Percentiles rank a stretch among this genome's conserved stretches.
These are phyloP conservation scores for Phytomonas francai DNA, from an alignment of 208 protist genomes.

Conservation along the genomic window DNA sequence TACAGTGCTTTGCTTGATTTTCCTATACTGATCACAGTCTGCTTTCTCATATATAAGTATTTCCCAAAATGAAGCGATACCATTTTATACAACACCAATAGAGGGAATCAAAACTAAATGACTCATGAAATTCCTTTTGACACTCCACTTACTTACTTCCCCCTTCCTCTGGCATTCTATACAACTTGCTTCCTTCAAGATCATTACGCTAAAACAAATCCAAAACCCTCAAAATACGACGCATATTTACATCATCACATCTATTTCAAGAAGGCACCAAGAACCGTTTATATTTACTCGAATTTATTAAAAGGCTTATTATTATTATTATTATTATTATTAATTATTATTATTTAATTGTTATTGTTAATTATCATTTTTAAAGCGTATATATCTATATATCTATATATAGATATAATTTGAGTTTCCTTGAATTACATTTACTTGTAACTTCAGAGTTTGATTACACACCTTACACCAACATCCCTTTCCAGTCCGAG, in stretches of 20 bases:
- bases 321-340: conserved; percentile 11
- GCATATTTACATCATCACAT: not conserved
- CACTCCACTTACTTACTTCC: too few species aligned
- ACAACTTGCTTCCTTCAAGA: not conserved
- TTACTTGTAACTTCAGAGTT: conserved; percentile 13
- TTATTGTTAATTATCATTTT: conserved; percentile 4
- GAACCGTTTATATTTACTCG: not conserved
- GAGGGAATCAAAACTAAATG: too few species aligned
- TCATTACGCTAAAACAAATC: conserved; percentile 1
- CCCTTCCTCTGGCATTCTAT: too few species aligned
- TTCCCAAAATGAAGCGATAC: too few species aligned
- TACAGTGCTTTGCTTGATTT: too few species aligned
- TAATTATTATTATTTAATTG: conserved; percentile 10
- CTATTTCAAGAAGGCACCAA: not conserved
- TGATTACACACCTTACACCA: not conserved
- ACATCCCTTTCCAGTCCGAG: conserved; percentile 13
- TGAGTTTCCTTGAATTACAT: not conserved
- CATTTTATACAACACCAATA: too few species aligned
- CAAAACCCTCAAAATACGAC: not conserved
- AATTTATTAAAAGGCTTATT: not conserved
- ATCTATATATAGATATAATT: conserved; percentile 1
- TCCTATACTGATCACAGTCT: too few species aligned
- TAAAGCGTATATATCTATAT: not conserved
- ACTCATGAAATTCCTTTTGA: too few species aligned
- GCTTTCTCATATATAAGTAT: too few species aligned